Evolutionary conservation across 2,329 filamentous ascomycete genomes (phyloP).

Genomic region (Pseudocercospora macadamiae): DNA sequence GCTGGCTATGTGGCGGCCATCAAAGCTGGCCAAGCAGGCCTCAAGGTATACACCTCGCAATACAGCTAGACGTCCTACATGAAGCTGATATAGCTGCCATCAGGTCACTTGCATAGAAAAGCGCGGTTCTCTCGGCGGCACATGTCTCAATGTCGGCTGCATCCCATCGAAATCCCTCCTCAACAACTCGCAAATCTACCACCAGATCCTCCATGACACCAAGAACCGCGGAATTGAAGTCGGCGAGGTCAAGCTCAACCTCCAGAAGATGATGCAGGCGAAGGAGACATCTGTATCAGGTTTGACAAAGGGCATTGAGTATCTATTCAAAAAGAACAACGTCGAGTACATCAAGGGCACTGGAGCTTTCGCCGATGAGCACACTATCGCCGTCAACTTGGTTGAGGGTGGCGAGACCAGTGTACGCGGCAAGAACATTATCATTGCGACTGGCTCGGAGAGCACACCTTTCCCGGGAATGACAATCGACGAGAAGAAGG

Average conservation of each 20-base stretch:
- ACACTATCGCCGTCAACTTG: conserved; percentile 88
- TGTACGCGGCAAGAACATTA: conserved; percentile 90
- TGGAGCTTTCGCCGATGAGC: conserved; percentile 54
- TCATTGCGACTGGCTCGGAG: conserved; percentile 95
- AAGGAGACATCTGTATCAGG: conserved; percentile 89
- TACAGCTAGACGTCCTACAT: not conserved
- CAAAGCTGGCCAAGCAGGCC: conserved; percentile 94
- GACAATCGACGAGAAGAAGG: conserved; percentile 94
- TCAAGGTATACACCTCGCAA: conserved; percentile 68
- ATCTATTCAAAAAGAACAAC: conserved; percentile 98
- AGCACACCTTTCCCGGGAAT: conserved; percentile 95
- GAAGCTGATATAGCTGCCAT: conserved; percentile 10
- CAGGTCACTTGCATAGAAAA: conserved; percentile 98
- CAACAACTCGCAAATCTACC: conserved; percentile 99
- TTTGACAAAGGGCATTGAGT: conserved; percentile 96
- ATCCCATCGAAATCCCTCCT: conserved; percentile 99
- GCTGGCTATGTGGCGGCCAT: conserved; percentile 98
- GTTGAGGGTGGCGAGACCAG: conserved; percentile 89
- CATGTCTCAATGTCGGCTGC: conserved; percentile 98
- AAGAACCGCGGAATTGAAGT: conserved; percentile 98
- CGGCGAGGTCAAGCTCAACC: conserved; percentile 93
- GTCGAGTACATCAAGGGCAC: conserved; percentile 97
- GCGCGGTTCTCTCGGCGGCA: conserved; percentile 90
- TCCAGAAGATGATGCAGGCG: conserved; percentile 95
- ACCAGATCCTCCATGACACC: conserved; percentile 91